These are phyloP conservation scores for Cucurbitaria berberidis DNA, from an alignment of 2,329 filamentous ascomycete genomes.

Conservation along the genomic window DNA sequence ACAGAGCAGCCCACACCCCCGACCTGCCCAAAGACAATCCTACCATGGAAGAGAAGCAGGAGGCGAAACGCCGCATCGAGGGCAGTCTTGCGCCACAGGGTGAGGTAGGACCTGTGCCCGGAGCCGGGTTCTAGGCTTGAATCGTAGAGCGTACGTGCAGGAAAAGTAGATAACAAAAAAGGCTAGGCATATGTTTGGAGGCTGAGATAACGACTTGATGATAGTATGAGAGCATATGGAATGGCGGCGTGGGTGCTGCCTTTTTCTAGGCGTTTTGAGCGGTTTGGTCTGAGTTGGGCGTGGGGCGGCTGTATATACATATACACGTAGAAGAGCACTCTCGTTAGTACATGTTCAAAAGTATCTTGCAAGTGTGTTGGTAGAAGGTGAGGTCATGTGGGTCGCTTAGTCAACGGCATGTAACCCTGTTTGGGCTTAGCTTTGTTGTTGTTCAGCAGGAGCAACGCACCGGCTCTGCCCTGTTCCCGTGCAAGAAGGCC, in stretches of 20 bases:
- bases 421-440: neutral
- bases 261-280: constrained; percentile 28
- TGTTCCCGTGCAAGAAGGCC: constrained; percentile 34
- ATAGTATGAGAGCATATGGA: constrained; percentile 33
- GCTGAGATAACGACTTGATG: constrained; percentile 22
- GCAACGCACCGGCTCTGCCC: constrained; percentile 32
- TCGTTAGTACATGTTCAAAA: constrained; percentile 2
- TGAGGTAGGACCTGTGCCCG: constrained; percentile 41
- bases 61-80: constrained; percentile 84
- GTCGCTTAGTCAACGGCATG: neutral
- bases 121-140: constrained; percentile 39
- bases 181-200: constrained; percentile 19
- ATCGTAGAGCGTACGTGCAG: constrained; percentile 9
- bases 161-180: constrained; percentile 25
- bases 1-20: constrained; percentile 72
- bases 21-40: constrained; percentile 88
- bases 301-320: constrained; percentile 15
- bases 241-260: constrained; percentile 33
- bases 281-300: constrained; percentile 5
- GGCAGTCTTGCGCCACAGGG: constrained; percentile 59
- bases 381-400: constrained; percentile 8
- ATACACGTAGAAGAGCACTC: constrained; percentile 5
- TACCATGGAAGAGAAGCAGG: constrained; percentile 79
- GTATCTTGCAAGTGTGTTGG: neutral
- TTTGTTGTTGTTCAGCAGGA: constrained; percentile 9